Evolutionary conservation across 495 filamentous ascomycete genomes (phyloP).

Genomic region (Aspergillus biplanus): DNA sequence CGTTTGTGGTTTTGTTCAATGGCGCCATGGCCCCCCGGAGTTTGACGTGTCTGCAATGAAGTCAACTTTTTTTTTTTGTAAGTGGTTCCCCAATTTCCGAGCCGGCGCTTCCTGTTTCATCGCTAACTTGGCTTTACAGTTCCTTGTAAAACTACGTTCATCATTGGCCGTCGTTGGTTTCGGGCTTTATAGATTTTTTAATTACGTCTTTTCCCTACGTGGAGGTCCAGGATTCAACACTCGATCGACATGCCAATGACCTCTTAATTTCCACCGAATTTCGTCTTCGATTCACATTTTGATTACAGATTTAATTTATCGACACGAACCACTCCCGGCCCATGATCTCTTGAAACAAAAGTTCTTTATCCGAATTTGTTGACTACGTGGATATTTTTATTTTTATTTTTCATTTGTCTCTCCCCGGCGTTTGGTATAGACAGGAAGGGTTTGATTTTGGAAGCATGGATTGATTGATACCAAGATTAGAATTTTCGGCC

Average conservation of each 20-base stretch:
- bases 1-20: slow-evolving; percentile 30
- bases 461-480: slow-evolving; percentile 56
- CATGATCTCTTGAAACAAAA: slow-evolving; percentile 37
- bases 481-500: slow-evolving; percentile 50
- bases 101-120: slow-evolving; percentile 19
- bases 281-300: slow-evolving; percentile 10
- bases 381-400: slow-evolving; percentile 24
- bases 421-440: slow-evolving; percentile 50
- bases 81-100: slow-evolving; percentile 22
- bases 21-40: slow-evolving; percentile 36
- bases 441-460: slow-evolving; percentile 42
- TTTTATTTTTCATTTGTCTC: slow-evolving; percentile 26
- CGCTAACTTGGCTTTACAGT: slow-evolving; percentile 33
- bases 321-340: slow-evolving; percentile 36
- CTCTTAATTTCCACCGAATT: slow-evolving; percentile 18
- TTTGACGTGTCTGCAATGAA: slow-evolving; percentile 38
- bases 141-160: slow-evolving; percentile 44
- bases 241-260: slow-evolving; percentile 19
- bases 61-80: slow-evolving; percentile 36
- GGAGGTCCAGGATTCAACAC: slow-evolving; percentile 20
- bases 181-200: slow-evolving; percentile 44
- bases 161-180: slow-evolving; percentile 28
- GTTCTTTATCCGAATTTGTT: slow-evolving; percentile 29
- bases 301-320: slow-evolving; percentile 23
- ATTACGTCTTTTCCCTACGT: slow-evolving; percentile 28